A percentile compares a stretch with the other conserved stretches of the same genome.
Evolutionary conservation across 2,329 filamentous ascomycete species (phyloP).

Genomic region (Alternaria triticina): DNA sequence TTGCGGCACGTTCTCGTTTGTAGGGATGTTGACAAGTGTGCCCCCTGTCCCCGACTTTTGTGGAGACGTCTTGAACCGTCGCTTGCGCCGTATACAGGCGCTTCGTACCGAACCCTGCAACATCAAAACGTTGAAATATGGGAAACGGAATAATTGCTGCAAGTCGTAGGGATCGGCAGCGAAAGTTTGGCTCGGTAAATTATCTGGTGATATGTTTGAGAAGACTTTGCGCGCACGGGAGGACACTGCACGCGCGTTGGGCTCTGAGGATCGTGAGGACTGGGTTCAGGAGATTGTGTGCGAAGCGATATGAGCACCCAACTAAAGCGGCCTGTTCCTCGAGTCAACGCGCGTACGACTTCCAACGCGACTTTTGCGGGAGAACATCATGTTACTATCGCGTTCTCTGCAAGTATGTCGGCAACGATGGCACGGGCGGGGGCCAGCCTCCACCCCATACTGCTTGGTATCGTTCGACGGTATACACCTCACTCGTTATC

Average conservation of each 20-base stretch:
- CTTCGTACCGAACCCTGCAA: background rate
- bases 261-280: background rate
- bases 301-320: background rate
- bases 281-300: background rate
- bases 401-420: background rate
- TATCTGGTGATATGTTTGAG: background rate
- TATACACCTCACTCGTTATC: background rate
- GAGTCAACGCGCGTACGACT: background rate
- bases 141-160: background rate
- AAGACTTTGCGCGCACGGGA: background rate
- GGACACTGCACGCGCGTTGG: background rate
- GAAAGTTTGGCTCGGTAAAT: background rate
- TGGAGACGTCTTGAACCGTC: background rate
- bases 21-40: slow-evolving; percentile 1
- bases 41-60: background rate
- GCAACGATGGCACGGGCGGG: background rate
- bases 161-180: background rate
- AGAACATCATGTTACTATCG: background rate
- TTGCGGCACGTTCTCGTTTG: background rate
- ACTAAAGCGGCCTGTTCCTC: background rate
- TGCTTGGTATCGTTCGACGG: background rate
- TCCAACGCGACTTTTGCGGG: background rate
- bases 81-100: background rate
- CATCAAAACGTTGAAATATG: background rate
- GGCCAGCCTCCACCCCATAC: background rate